Evolutionary conservation across 2,329 filamentous ascomycete species (phyloP).

Genomic region (Cryphonectria carpinicola): DNA sequence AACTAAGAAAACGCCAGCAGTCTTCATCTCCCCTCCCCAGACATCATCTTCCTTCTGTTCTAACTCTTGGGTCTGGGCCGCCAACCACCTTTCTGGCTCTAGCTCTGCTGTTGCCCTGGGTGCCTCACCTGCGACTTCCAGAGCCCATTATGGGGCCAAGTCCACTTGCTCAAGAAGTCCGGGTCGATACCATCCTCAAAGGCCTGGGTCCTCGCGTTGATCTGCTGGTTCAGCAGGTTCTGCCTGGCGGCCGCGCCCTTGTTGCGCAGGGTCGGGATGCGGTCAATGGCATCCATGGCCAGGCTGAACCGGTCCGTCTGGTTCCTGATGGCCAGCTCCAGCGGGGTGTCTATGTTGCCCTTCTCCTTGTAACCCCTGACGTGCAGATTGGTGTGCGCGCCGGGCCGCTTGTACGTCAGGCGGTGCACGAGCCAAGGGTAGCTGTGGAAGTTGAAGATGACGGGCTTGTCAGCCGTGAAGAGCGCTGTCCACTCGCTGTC

Average conservation of each 20-base stretch:
- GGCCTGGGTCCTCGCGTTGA: constrained; percentile 65
- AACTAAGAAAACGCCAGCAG: not conserved
- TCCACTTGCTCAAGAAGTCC: constrained; percentile 66
- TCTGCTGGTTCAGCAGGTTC: constrained; percentile 65
- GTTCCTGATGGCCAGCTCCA: constrained; percentile 79
- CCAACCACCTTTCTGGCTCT: not conserved
- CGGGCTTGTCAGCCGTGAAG: constrained; percentile 72
- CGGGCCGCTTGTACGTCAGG: constrained; percentile 74
- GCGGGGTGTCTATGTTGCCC: constrained; percentile 81
- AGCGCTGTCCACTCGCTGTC: constrained; percentile 68
- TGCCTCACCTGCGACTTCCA: constrained; percentile 39
- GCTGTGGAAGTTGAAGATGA: constrained; percentile 85
- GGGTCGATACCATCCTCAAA: constrained; percentile 75
- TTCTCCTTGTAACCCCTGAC: constrained; percentile 83
- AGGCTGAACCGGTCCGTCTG: constrained; percentile 77
- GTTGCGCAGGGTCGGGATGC: constrained; percentile 65
- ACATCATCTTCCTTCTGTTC: not conserved
- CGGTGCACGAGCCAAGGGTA: constrained; percentile 82
- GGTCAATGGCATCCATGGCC: constrained; percentile 76
- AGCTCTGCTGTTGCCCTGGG: not conserved
- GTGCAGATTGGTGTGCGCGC: constrained; percentile 64
- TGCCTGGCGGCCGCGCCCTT: constrained; percentile 65
- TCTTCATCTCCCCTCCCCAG: not conserved
- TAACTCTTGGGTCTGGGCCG: not conserved
- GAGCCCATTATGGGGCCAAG: constrained; percentile 57